phyloP scores from a whole-genome alignment of 768 basidiomycete genomes.

The Tulasnella sp. region DNA sequence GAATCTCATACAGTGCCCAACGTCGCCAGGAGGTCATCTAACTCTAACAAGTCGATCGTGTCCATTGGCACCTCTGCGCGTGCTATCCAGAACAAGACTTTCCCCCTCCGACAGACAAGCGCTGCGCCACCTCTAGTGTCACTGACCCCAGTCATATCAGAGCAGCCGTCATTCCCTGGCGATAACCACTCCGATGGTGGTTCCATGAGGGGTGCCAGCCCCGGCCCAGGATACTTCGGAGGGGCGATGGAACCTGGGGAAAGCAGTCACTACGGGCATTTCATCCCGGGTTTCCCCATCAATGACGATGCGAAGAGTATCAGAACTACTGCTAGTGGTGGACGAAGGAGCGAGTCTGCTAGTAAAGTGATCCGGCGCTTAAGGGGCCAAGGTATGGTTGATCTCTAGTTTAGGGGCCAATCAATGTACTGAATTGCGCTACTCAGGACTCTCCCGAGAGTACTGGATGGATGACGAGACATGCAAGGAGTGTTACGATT shows the following conservation, averaged over 20 bases:
- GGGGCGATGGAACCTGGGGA: conserved; percentile 41
- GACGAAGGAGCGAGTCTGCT: conserved; percentile 67
- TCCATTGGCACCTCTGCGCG: neutral
- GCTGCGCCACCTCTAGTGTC: conserved; percentile 74
- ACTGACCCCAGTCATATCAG: conserved; percentile 73
- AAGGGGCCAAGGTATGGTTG: conserved; percentile 66
- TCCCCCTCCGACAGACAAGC: conserved; percentile 20
- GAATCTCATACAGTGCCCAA: neutral
- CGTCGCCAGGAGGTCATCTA: neutral
- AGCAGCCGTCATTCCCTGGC: conserved; percentile 55
- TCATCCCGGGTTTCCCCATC: conserved; percentile 86
- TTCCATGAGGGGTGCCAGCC: conserved; percentile 8
- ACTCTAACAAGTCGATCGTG: conserved; percentile 6
- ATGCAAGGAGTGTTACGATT: conserved; percentile 92
- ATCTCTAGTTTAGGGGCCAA: conserved; percentile 3
- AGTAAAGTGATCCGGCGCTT: conserved; percentile 86
- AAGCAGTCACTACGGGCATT: conserved; percentile 47
- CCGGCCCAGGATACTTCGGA: conserved; percentile 22
- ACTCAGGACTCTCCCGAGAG: conserved; percentile 70
- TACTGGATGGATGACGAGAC: conserved; percentile 99
- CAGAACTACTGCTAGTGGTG: conserved; percentile 47
- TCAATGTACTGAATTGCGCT: conserved; percentile 2
- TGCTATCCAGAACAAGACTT: conserved; percentile 15
- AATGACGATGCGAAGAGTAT: conserved; percentile 84
- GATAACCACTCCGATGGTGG: conserved; percentile 40